Conservation (phyloP, 768 basidiomycete species). For the Amanita jacksonii region DNA sequence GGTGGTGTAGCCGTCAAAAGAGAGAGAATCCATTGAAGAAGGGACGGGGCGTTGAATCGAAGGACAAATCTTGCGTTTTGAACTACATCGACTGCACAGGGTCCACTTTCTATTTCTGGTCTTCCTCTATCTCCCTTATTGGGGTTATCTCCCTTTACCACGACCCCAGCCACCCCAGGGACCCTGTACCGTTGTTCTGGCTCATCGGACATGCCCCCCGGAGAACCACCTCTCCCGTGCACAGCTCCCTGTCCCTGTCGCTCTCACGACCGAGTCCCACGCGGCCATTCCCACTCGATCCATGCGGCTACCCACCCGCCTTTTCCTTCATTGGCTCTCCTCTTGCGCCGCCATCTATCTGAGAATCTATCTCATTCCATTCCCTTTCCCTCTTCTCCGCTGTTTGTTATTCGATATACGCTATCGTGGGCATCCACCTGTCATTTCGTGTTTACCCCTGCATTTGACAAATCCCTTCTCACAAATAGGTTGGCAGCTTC, state of each 20-base stretch:
- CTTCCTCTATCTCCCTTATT: constrained; percentile 6
- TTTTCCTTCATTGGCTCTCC: constrained; percentile 3
- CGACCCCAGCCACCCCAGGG: constrained; percentile 13
- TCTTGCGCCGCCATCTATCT: too few species aligned
- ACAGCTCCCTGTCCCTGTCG: constrained; percentile 6
- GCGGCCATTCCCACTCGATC: too few species aligned
- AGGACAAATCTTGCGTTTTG: constrained; percentile 9
- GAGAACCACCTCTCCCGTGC: constrained; percentile 9
- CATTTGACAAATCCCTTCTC: too few species aligned
- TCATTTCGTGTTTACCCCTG: too few species aligned
- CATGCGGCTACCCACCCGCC: not conserved
- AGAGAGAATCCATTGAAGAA: constrained; percentile 31
- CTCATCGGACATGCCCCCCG: constrained; percentile 14
- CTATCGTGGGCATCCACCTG: too few species aligned
- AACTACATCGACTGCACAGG: constrained; percentile 9
- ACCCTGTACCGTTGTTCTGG: constrained; percentile 24
- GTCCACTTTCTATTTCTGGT: constrained; percentile 3
- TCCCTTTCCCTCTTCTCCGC: not conserved
- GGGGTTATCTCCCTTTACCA: constrained; percentile 15
- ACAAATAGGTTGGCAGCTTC: too few species aligned
- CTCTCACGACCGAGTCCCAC: constrained; percentile 2
- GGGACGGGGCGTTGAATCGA: constrained; percentile 10
- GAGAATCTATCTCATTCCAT: not conserved
- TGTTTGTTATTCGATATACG: too few species aligned
- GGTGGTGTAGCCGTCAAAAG: constrained; percentile 53